Base-by-base conservation (phyloP, 2,329 filamentous ascomycete genomes). In the Teratosphaeria gauchensis region DNA sequence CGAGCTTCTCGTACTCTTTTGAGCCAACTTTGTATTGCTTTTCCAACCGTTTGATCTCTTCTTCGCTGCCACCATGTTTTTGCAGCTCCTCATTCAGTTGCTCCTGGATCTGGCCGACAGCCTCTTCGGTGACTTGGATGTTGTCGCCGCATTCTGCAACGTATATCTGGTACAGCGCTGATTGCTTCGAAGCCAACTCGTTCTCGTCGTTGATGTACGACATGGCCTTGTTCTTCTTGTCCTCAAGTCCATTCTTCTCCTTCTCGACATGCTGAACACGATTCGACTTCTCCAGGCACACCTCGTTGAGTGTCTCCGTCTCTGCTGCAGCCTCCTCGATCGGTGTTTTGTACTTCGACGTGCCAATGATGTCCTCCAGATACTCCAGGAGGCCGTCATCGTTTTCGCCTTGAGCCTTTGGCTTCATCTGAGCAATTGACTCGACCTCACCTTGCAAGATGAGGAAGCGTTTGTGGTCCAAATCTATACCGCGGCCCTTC, bases 401-500 rank as follows among this genome's bases (percentile, higher is more conserved):
- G 69, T 97, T 92, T 72, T 99, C 94, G 66, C 90, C 92, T 51
- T 83, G 86, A 3, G 95, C 94, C 74, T 99, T 99, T 19, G 95
- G 82, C 75, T 99, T 99, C 94, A 99, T 99, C 75, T 97, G 94
- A 6, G 94, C 92, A 71, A 99, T 99, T 0, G 92, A 96, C 73
- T 99, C 94, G 60, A 99, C 94, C 73, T 99, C 94, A 69, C 94
- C 94, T 74, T 99, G 94, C 11, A 99, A 78, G 69, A 99, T 99
- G 57, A 99, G 77, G 76, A 99, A 99, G 61, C 94, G 89, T 76
- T 99, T 99, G 77, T 99, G 94, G 69, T 99, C 94, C 24, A 99
- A 80, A 76, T 99, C 94, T 16, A 99, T 89, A 1, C 94, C 95
- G 28, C 89, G 85, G 24, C 91, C 90, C 59, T 88, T 88, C 8